phyloP scores from a whole-genome alignment of 2,329 filamentous ascomycete species.

The Penicillium vulpinum region DNA sequence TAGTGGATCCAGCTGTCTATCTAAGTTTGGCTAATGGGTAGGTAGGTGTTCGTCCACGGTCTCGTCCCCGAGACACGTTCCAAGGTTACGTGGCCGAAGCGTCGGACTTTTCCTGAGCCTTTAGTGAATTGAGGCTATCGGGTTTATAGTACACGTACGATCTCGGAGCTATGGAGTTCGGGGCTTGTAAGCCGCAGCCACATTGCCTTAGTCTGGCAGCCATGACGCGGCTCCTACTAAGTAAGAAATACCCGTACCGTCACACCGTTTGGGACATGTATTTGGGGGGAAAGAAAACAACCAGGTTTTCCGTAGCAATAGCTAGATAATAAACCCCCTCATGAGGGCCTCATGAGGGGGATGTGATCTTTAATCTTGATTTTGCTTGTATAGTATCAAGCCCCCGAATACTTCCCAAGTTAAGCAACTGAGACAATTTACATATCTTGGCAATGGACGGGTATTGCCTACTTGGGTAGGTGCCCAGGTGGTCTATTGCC shows the following conservation, averaged over 20 bases:
- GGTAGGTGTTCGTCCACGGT: neutral
- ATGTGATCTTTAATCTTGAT: neutral
- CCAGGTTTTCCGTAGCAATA: neutral
- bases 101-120: neutral
- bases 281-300: neutral
- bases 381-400: neutral
- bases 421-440: neutral
- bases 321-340: too few relatives aligned
- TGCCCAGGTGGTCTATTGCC: too few relatives aligned
- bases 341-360: neutral
- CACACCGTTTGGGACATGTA: neutral
- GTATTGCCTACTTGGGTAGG: too few relatives aligned
- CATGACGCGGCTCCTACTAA: conserved; percentile 19
- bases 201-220: neutral
- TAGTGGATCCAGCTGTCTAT: neutral
- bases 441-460: conserved; percentile 1
- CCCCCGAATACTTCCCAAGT: neutral
- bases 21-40: neutral
- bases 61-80: neutral
- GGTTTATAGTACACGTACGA: neutral
- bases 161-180: neutral
- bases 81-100: neutral
- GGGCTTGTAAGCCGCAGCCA: conserved; percentile 9
- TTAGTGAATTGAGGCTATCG: neutral
- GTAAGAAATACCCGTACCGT: conserved; percentile 14